These are phyloP conservation scores for Eryngium alpinum DNA, from an alignment of 140 eudicot genomes.

Conservation along the genomic window DNA sequence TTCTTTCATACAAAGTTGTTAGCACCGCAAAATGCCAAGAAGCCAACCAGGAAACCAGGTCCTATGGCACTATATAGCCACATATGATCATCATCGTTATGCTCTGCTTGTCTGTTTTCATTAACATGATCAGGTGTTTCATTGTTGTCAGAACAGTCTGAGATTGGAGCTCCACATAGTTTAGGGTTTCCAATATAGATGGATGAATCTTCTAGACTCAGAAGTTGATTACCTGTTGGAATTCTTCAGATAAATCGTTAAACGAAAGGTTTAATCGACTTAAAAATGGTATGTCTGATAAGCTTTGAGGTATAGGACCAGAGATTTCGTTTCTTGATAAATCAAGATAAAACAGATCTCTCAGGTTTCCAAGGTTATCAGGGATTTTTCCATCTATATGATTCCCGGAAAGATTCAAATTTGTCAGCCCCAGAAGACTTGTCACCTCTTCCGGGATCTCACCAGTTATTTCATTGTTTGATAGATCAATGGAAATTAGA, in stretches of 20 bases:
- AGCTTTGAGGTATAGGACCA: slow-evolving; percentile 22
- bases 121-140: neutral
- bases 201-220: slow-evolving; percentile 14
- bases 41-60: slow-evolving; percentile 23
- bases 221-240: slow-evolving; percentile 27
- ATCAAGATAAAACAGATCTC: slow-evolving; percentile 27
- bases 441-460: slow-evolving; percentile 22
- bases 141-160: slow-evolving; percentile 10
- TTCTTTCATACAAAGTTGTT: no score
- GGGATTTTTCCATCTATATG: slow-evolving; percentile 20
- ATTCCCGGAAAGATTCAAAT: slow-evolving; percentile 19
- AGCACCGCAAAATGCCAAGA: slow-evolving; percentile 18
- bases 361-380: slow-evolving; percentile 15
- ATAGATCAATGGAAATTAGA: slow-evolving; percentile 23
- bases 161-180: slow-evolving; percentile 24
- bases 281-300: slow-evolving; percentile 9
- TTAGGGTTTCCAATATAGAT: slow-evolving; percentile 19
- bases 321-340: slow-evolving; percentile 25
- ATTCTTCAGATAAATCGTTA: slow-evolving; percentile 22
- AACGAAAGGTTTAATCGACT: slow-evolving; percentile 23
- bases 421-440: slow-evolving; percentile 7
- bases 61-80: slow-evolving; percentile 20
- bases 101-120: neutral
- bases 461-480: slow-evolving; percentile 21
- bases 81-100: neutral